These are phyloP conservation scores for Apiotrichum veenhuisii DNA, from an alignment of 1,284 basidiomycete genomes.

Conservation along the genomic window DNA sequence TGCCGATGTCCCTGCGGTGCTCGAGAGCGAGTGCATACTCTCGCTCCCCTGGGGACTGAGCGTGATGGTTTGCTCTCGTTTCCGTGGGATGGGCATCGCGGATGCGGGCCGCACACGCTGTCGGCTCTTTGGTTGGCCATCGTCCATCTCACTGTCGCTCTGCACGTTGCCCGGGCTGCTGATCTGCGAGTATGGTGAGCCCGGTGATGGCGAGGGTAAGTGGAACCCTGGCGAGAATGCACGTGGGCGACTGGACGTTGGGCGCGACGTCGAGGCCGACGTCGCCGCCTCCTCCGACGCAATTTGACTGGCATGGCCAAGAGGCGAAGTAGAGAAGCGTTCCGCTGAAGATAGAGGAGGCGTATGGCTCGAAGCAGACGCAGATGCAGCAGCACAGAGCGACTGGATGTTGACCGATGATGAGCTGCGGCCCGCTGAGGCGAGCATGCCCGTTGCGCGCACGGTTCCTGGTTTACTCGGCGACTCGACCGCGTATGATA, in stretches of 20 bases:
- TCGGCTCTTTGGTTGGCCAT: background rate
- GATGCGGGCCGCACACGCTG: constrained; percentile 27
- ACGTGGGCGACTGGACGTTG: constrained; percentile 8
- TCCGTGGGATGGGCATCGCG: constrained; percentile 22
- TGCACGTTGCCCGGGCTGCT: background rate
- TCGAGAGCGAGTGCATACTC: background rate
- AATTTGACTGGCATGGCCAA: background rate
- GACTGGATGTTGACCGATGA: background rate
- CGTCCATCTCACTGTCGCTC: constrained; percentile 27
- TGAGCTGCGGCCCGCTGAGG: background rate
- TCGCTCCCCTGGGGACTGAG: background rate
- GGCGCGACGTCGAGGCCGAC: background rate
- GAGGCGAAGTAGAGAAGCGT: background rate
- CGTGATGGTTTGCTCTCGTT: background rate
- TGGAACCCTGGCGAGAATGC: constrained; percentile 43
- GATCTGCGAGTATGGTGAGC: constrained; percentile 31
- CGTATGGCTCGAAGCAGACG: too few relatives aligned
- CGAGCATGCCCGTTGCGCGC: background rate
- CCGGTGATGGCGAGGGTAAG: constrained; percentile 36
- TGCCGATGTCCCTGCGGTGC: background rate
- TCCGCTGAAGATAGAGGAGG: too few relatives aligned
- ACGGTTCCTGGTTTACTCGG: constrained; percentile 2
- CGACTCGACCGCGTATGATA: constrained; percentile 14
- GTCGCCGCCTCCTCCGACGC: background rate
- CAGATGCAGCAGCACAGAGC: too few relatives aligned